Conservation (phyloP, 2,329 filamentous ascomycete species). For the Aspergillus niger region DNA sequence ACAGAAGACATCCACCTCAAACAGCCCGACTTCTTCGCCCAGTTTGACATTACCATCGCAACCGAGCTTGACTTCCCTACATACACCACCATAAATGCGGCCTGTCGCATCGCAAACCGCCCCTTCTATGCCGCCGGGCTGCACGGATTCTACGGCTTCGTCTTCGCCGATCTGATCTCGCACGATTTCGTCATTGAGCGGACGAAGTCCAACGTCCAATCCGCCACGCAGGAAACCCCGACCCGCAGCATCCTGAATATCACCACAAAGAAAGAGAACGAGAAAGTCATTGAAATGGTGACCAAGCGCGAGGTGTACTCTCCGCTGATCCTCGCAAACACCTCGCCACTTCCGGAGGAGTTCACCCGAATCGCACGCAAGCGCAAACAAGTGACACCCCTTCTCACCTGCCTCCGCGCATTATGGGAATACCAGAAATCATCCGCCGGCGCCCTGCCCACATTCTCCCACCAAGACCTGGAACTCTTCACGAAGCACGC, state of each 20-base stretch:
- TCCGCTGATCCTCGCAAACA: slow-evolving; percentile 82
- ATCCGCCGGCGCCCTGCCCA: slow-evolving; percentile 57
- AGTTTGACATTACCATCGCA: slow-evolving; percentile 84
- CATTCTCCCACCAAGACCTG: slow-evolving; percentile 65
- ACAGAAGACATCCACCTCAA: slow-evolving; percentile 67
- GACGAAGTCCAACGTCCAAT: slow-evolving; percentile 72
- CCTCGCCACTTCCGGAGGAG: slow-evolving; percentile 72
- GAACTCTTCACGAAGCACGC: slow-evolving; percentile 75
- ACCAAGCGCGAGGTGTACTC: slow-evolving; percentile 91
- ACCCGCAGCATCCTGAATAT: slow-evolving; percentile 76
- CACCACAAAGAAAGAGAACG: slow-evolving; percentile 68
- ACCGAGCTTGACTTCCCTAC: slow-evolving; percentile 79
- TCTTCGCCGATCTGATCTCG: slow-evolving; percentile 88
- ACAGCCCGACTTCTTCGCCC: slow-evolving; percentile 70
- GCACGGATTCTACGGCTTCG: slow-evolving; percentile 90
- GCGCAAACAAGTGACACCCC: slow-evolving; percentile 73
- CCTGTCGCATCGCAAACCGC: slow-evolving; percentile 73
- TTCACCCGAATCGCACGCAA: slow-evolving; percentile 67
- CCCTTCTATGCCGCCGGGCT: slow-evolving; percentile 87
- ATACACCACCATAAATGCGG: slow-evolving; percentile 79
- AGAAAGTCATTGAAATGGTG: slow-evolving; percentile 78
- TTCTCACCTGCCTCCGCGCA: slow-evolving; percentile 82
- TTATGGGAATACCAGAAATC: slow-evolving; percentile 81
- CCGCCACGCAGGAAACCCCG: slow-evolving; percentile 67
- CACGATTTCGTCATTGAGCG: slow-evolving; percentile 91